Evolutionary conservation across 805 yeast genomes (phyloP), one percentile per base, ranked within the genome.

Genomic region (Scheffersomyces amazonensis): DNA sequence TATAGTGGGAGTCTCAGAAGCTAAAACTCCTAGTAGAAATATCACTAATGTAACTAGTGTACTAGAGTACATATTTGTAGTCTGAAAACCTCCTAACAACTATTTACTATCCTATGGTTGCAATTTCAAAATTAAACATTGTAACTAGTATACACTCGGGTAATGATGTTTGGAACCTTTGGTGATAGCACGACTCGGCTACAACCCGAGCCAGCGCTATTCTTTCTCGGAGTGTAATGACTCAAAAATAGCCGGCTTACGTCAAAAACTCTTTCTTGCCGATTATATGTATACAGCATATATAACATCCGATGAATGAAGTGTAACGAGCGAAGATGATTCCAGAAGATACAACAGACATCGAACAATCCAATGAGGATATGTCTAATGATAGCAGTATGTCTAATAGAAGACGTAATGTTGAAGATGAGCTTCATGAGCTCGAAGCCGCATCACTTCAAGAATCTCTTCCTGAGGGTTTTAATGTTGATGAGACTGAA

Each of bases 1-100:
- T 5, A 87, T 78, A 0, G 86, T 55, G 7, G 64, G 46, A 27
- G 11, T 27, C 5, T 5, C 17, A 13, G 17, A 13, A 16, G 30
- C 30, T 27, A 27, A 17, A 13, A 27, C 30, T 13, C 17, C 17
- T 5, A 27, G 17, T 5, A 27, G 5, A 6, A n/a, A 12, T 15
- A 13, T 5, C 5, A 27, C 8, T 27, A 27, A 4, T 5, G 17
- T 15, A n/a, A 15, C 17, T 13, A 27, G 17, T 10, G 30, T 27
- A 27, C 17, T 3, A n/a, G 3, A 27, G 30, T 27, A 15, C 30
- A 27, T 27, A 5, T 5, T 27, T n/a, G n/a, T n/a, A n/a, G n/a
- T 24, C 23, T 21, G 23, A 21, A 21, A 21, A 10, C 23, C 23
- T 21, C n/a, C n/a, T n/a, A n/a, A n/a, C n/a, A n/a, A n/a, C n/a